Evolutionary conservation across 1,139 yeast genomes (phyloP).

Genomic region (Zygosaccharomyces sapae): DNA sequence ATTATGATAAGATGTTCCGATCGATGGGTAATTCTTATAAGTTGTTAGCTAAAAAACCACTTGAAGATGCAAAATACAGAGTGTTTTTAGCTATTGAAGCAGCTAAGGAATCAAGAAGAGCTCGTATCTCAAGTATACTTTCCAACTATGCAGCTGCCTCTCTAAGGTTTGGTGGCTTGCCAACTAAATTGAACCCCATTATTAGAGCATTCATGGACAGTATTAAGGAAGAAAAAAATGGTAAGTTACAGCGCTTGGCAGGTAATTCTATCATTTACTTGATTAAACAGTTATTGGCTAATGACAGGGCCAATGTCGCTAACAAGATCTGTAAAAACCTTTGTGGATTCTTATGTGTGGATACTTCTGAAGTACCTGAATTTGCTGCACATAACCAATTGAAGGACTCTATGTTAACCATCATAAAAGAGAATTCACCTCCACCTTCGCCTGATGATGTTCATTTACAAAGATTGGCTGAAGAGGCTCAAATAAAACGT

Average conservation of each 20-base stretch:
- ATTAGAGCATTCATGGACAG: slow-evolving; percentile 93
- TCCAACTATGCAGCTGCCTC: slow-evolving; percentile 78
- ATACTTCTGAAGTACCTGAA: slow-evolving; percentile 93
- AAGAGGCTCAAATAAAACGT: slow-evolving; percentile 74
- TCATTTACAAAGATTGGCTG: slow-evolving; percentile 59
- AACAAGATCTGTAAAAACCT: slow-evolving; percentile 86
- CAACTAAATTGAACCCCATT: slow-evolving; percentile 81
- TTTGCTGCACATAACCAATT: slow-evolving; percentile 63
- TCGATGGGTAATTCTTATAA: slow-evolving; percentile 67
- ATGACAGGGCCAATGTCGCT: slow-evolving; percentile 66
- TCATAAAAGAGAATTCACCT: slow-evolving; percentile 73
- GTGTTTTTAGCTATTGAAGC: slow-evolving; percentile 65
- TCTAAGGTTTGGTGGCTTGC: slow-evolving; percentile 56
- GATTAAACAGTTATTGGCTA: slow-evolving; percentile 51
- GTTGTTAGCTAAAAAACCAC: slow-evolving; percentile 64
- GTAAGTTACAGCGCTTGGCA: slow-evolving; percentile 63
- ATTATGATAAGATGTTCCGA: slow-evolving; percentile 61
- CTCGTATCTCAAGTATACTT: slow-evolving; percentile 59
- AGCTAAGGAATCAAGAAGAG: slow-evolving; percentile 51
- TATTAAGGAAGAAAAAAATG: slow-evolving; percentile 69
- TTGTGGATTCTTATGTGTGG: slow-evolving; percentile 92
- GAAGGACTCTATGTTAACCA: slow-evolving; percentile 61
- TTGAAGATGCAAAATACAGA: slow-evolving; percentile 76
- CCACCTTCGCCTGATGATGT: slow-evolving; percentile 65
- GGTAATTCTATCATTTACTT: slow-evolving; percentile 66